A percentile compares a stretch with the other conserved stretches of the same genome.
Evolutionary conservation across 768 basidiomycete genomes (phyloP).

Genomic region (Mycena crocata): DNA sequence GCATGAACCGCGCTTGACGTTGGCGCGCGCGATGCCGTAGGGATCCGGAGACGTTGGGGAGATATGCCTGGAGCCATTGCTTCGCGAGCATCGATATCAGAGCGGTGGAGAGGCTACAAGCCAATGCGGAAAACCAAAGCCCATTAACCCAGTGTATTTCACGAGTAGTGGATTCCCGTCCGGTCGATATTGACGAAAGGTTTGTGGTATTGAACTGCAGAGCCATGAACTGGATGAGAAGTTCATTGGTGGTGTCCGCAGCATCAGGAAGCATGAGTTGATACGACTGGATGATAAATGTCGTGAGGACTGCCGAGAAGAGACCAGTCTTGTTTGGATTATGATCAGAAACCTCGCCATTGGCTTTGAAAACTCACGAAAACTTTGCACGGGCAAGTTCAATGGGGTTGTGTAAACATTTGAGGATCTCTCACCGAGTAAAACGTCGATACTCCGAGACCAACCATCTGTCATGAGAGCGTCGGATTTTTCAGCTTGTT

Average conservation of each 20-base stretch:
- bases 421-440: conserved; percentile 49
- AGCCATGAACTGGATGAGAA: conserved; percentile 47
- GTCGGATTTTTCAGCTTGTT: conserved; percentile 52
- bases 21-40: conserved; percentile 50
- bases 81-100: conserved; percentile 59
- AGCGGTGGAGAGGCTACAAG: conserved; percentile 55
- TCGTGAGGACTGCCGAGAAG: conserved; percentile 57
- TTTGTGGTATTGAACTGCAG: conserved; percentile 36
- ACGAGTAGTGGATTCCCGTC: conserved; percentile 24
- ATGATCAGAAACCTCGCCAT: neutral
- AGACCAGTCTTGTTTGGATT: conserved; percentile 49
- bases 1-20: conserved; percentile 51
- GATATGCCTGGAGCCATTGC: conserved; percentile 56
- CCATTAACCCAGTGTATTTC: conserved; percentile 57
- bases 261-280: conserved; percentile 50
- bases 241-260: conserved; percentile 48
- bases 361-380: conserved; percentile 47
- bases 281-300: conserved; percentile 57
- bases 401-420: conserved; percentile 1
- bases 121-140: conserved; percentile 58
- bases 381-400: conserved; percentile 46
- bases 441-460: conserved; percentile 56
- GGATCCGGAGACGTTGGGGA: conserved; percentile 48
- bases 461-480: conserved; percentile 49
- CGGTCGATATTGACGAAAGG: conserved; percentile 18